phyloP scores from a whole-genome alignment of 371 early-diverging fungal species.

The Rhizopus sp. region DNA sequence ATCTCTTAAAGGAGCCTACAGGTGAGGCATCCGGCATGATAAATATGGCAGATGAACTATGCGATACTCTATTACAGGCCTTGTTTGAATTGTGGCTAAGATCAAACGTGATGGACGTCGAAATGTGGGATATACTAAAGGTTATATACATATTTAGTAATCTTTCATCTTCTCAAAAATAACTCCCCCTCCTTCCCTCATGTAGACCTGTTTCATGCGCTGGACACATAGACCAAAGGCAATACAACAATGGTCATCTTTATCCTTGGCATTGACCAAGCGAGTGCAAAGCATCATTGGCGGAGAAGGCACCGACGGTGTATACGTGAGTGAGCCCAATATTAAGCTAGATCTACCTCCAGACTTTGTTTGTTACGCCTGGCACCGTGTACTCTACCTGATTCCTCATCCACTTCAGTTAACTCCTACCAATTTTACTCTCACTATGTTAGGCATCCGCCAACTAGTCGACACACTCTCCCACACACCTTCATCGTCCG shows the following conservation, averaged over 20 bases:
- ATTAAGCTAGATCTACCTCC: slow-evolving; percentile 65
- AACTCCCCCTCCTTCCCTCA: background rate
- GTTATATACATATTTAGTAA: slow-evolving; percentile 7
- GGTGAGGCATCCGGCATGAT: slow-evolving; percentile 41
- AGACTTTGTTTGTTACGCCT: slow-evolving; percentile 70
- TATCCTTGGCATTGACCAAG: slow-evolving; percentile 59
- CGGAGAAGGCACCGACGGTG: slow-evolving; percentile 58
- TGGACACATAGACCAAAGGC: slow-evolving; percentile 77
- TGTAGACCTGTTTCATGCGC: slow-evolving; percentile 53
- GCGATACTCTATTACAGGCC: slow-evolving; percentile 66
- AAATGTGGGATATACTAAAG: slow-evolving; percentile 77
- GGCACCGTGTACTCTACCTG: slow-evolving; percentile 72
- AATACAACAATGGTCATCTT: slow-evolving; percentile 73
- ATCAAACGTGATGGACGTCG: slow-evolving; percentile 61
- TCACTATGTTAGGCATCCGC: slow-evolving; percentile 69
- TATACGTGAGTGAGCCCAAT: slow-evolving; percentile 57
- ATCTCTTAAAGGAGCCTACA: slow-evolving; percentile 60
- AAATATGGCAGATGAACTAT: slow-evolving; percentile 76
- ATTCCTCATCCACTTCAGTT: slow-evolving; percentile 66
- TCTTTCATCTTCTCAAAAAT: background rate
- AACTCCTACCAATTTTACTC: slow-evolving; percentile 63
- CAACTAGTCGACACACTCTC: slow-evolving; percentile 60
- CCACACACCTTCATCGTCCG: slow-evolving; percentile 17
- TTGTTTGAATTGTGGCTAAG: slow-evolving; percentile 78
- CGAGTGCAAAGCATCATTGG: slow-evolving; percentile 64